These are phyloP conservation scores for Crithidia brevicula DNA, from an alignment of 208 protist genomes.

Conservation along the genomic window DNA sequence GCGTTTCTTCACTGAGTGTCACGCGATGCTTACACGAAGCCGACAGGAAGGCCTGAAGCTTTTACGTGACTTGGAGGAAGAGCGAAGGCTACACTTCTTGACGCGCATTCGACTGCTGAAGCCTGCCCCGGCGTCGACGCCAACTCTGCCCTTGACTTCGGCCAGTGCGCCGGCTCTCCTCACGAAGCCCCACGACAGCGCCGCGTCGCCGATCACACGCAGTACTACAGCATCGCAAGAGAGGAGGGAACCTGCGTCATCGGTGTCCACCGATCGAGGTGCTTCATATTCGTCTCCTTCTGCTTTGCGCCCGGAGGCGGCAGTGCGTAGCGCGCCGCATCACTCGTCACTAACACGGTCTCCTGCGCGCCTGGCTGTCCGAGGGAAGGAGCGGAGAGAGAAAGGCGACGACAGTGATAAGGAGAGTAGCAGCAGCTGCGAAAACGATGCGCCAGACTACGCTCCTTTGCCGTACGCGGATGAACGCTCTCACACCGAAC, in stretches of 20 bases:
- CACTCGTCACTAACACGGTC: constrained; percentile 18
- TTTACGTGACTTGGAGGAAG: constrained; percentile 40
- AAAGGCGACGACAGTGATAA: background rate
- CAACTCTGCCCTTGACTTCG: background rate
- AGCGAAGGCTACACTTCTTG: constrained; percentile 36
- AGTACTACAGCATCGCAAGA: constrained; percentile 13
- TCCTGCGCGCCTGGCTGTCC: background rate
- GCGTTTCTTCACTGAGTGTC: constrained; percentile 35
- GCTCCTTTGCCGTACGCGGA: background rate
- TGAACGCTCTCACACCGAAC: background rate
- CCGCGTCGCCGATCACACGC: background rate
- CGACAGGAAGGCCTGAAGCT: constrained; percentile 31
- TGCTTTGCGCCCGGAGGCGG: background rate
- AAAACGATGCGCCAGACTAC: background rate
- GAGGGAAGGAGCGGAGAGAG: background rate
- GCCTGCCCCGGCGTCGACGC: constrained; percentile 16
- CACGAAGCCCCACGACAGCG: background rate
- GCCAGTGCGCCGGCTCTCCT: background rate
- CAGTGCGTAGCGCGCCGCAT: background rate
- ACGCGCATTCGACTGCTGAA: constrained; percentile 45
- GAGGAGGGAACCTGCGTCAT: background rate
- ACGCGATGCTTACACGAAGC: constrained; percentile 33
- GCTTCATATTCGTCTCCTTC: background rate
- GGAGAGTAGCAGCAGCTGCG: no score
- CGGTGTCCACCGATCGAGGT: background rate